Base-by-base conservation (phyloP, 192 early-diverging fungal species). In the Physocladia obscura region DNA sequence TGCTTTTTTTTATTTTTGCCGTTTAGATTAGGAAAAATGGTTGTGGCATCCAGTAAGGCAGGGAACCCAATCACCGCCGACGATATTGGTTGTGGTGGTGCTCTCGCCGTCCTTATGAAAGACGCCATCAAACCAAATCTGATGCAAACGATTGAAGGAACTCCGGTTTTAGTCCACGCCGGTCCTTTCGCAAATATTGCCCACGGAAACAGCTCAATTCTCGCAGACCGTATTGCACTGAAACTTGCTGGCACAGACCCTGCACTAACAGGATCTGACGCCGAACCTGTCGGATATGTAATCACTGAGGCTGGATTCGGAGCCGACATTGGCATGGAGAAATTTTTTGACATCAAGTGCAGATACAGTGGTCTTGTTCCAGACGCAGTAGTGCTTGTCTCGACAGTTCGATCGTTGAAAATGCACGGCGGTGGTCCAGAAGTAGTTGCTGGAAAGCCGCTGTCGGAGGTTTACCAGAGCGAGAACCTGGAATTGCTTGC, bases 171-270 rank as follows among this genome's bases (percentile, higher is more conserved):
- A 82, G 95, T 99, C 4, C 97, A 99, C 67, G 97, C 97, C 19
- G 97, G 97, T 11, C 97, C 97, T 1, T 99, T 99, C 74, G 97
- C 97, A 77, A 99, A 99, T 82, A 99, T 99, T 83, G 97, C 97
- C 0, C 94, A 96, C 69, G 97, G 97, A 39, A 99, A 99, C 80
- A 93, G 89, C 32, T 96, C 94, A 2, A 90, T 99, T 37, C 78
- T 99, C 30, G 93, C 97, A n/a, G 97, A 99, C 79, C 83, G 82
- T 49, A 94, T 99, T 79, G 97, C 95, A 13, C 86, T 99, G 59
- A 95, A 95, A 74, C 81, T 98, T 30, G 92, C 91, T 13, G 94
- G 94, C 39, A 86, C 88, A 17, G 84, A 89, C 22, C 73, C 82
- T 3, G 81, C 77, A 21, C 83, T 81, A 35, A 54, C 68, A 15